A percentile compares a stretch with the other conserved stretches of the same genome.
Conservation (phyloP, 495 filamentous ascomycete genomes). For the Penicillium desertorum region DNA sequence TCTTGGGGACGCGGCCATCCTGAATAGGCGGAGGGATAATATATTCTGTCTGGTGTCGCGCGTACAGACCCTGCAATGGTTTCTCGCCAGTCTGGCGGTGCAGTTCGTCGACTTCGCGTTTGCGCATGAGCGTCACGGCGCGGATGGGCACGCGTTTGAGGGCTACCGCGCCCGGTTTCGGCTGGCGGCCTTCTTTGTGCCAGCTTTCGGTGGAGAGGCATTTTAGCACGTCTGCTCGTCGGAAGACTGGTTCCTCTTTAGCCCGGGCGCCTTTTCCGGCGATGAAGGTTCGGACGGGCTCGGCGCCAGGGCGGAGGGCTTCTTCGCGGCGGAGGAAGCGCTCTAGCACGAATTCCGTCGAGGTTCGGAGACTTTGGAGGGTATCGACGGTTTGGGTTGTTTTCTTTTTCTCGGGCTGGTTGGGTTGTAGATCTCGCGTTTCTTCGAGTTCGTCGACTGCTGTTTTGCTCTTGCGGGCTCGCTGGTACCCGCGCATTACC, state of each 20-base stretch:
- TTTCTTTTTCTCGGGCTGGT: slow-evolving; percentile 69
- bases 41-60: slow-evolving; percentile 84
- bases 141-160: slow-evolving; percentile 87
- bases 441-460: slow-evolving; percentile 78
- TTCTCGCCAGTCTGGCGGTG: slow-evolving; percentile 77
- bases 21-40: slow-evolving; percentile 83
- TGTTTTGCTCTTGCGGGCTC: slow-evolving; percentile 58
- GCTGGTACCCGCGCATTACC: slow-evolving; percentile 70
- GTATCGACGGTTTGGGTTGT: slow-evolving; percentile 69
- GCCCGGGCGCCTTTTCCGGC: slow-evolving; percentile 65
- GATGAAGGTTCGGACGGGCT: slow-evolving; percentile 71
- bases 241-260: slow-evolving; percentile 77
- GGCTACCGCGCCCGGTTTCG: slow-evolving; percentile 66
- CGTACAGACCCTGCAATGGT: slow-evolving; percentile 81
- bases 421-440: slow-evolving; percentile 66
- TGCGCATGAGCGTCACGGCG: slow-evolving; percentile 83
- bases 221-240: slow-evolving; percentile 72
- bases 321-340: slow-evolving; percentile 92
- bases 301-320: slow-evolving; percentile 68
- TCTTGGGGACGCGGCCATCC: slow-evolving; percentile 88
- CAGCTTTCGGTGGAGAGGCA: slow-evolving; percentile 94
- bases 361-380: slow-evolving; percentile 82
- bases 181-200: slow-evolving; percentile 91
- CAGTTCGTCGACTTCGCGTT: slow-evolving; percentile 84
- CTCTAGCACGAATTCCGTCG: slow-evolving; percentile 78